Percentiles rank a stretch among this genome's conserved stretches.
Evolutionary conservation across 148 eudicot genomes (phyloP).

Genomic region (Gaultheria prostrata): DNA sequence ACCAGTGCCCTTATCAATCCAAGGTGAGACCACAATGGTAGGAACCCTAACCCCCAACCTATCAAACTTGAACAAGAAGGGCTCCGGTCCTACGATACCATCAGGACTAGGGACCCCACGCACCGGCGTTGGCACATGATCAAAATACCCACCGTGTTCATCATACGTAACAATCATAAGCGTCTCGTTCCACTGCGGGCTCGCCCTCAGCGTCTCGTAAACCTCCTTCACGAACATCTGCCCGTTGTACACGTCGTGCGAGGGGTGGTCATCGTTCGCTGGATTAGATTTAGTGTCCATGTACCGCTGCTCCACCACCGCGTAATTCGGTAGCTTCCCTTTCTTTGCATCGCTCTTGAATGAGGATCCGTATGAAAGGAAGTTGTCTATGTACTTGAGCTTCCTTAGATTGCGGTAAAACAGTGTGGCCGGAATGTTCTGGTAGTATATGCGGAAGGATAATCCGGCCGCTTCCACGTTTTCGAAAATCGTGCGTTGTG

Average conservation of each 20-base stretch:
- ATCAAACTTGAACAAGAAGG: conserved; percentile 53
- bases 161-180: conserved; percentile 70
- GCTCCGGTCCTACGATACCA: conserved; percentile 72
- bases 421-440: conserved; percentile 70
- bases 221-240: conserved; percentile 84
- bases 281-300: conserved; percentile 61
- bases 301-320: conserved; percentile 75
- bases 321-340: conserved; percentile 64
- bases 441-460: conserved; percentile 67
- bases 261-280: conserved; percentile 81
- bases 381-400: conserved; percentile 54
- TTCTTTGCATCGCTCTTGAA: conserved; percentile 60
- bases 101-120: conserved; percentile 75
- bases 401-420: conserved; percentile 67
- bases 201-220: conserved; percentile 73
- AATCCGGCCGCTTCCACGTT: conserved; percentile 49
- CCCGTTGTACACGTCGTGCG: conserved; percentile 75
- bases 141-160: conserved; percentile 83
- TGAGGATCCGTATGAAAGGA: conserved; percentile 38
- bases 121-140: conserved; percentile 67
- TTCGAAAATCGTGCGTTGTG: conserved; percentile 81
- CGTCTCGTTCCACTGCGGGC: conserved; percentile 89
- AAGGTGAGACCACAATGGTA: conserved; percentile 64
- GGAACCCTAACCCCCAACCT: conserved; percentile 75
- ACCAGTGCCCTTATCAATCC: conserved; percentile 81